Evolutionary conservation across 768 basidiomycete species (phyloP), one percentile per base, ranked within the genome.

Genomic region (Russula vinacea): DNA sequence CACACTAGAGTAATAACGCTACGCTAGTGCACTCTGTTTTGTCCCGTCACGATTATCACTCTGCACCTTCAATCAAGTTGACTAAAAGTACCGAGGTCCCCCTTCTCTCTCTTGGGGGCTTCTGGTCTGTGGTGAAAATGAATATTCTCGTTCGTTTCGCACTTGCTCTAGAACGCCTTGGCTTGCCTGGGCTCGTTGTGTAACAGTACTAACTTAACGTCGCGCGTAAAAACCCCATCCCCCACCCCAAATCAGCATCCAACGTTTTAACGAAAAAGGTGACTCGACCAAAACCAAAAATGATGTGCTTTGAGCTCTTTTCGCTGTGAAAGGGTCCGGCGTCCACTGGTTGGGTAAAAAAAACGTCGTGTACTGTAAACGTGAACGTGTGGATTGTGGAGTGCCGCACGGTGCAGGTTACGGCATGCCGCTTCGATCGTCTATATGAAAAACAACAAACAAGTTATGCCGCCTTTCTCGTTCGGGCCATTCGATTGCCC

Each of bases 251-350:
- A 55, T 24, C 54, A 54, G 16, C 26, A 44, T 32, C n/a, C 42
- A 45, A 45, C 40, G 33, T 33, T 22, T 13, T 16, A 45, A 45
- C 44, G 44, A 45, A n/a, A 44, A 39, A 35, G 19, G n/a, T n/a
- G 26, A 56, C 29, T 29, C 29, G 29, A 29, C 37, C 17, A 56
- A 26, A 29, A 10, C 16, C 8, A 3, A 10, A n/a, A n/a, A 24
- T 45, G 44, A 58, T 60, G 60, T 50, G 49, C 19, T 26, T 39
- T 60, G 60, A 61, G 60, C 33, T 61, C 60, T 61, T 61, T 61
- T 61, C 53, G 60, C 60, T 35, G 60, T 60, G 58, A 53, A 53
- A 60, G 42, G 60, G 33, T 58, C 56, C 56, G n/a, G n/a, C n/a
- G 56, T 9, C 39, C 39, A 5, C 45, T 47, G n/a, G n/a, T 24